A percentile compares a stretch with the other conserved stretches of the same genome.
These are phyloP conservation scores for Cordyceps fumosorosea DNA, from an alignment of 2,329 filamentous ascomycete species.

Conservation along the genomic window DNA sequence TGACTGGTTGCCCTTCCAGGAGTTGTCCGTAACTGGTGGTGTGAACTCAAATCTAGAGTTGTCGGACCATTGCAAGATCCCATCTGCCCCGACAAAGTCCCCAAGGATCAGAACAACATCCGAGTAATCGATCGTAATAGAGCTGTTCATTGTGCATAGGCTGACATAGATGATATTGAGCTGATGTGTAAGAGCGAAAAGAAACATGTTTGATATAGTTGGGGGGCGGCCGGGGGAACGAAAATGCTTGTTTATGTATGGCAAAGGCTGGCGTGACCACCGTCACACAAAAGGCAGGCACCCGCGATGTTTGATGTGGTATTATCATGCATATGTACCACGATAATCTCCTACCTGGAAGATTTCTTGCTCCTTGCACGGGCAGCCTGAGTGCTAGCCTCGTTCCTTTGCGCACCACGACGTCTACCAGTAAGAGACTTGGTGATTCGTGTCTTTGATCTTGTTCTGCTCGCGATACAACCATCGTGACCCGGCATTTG, in stretches of 20 bases:
- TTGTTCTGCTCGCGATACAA: not conserved
- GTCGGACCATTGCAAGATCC: not conserved
- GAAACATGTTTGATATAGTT: no score
- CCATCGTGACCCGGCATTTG: not conserved
- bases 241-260: no score
- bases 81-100: conserved; percentile 1
- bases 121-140: not conserved
- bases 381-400: no score
- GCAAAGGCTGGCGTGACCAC: no score
- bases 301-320: no score
- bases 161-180: no score
- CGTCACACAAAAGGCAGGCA: no score
- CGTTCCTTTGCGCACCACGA: not conserved
- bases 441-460: not conserved
- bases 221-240: no score
- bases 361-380: no score
- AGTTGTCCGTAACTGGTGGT: not conserved
- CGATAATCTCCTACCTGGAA: no score
- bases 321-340: no score
- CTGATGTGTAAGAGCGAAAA: no score
- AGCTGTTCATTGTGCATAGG: not conserved
- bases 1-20: not conserved
- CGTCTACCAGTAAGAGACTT: not conserved
- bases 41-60: not conserved
- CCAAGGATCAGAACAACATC: conserved; percentile 3